Evolutionary conservation across 148 eudicot genomes (phyloP).

Genomic region (Gaultheria prostrata): DNA sequence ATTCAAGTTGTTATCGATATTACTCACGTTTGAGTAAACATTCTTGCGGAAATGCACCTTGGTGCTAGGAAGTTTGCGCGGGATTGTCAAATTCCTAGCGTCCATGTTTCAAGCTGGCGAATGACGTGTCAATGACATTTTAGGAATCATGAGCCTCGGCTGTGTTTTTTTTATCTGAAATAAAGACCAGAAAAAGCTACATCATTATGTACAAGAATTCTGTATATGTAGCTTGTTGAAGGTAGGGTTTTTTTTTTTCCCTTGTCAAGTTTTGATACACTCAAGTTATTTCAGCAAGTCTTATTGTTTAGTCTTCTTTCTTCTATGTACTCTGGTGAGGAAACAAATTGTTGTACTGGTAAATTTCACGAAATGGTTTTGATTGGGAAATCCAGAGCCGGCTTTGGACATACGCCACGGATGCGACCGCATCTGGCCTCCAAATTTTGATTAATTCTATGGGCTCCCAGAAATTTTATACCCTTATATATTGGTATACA

Average conservation of each 20-base stretch:
- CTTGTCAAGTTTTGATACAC: neutral
- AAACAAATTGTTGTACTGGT: neutral
- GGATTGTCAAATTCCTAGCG: neutral
- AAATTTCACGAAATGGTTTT: neutral
- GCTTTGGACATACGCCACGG: too few species aligned
- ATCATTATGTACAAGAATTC: neutral
- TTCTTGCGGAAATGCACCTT: neutral
- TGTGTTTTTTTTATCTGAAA: neutral
- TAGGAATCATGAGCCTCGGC: neutral
- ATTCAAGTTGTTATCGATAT: constrained; percentile 26
- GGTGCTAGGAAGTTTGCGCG: neutral
- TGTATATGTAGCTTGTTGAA: neutral
- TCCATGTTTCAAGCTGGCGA: neutral
- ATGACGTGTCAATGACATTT: neutral
- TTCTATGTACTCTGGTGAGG: neutral
- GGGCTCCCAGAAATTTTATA: too few species aligned
- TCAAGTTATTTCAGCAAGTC: neutral
- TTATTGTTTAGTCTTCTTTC: neutral
- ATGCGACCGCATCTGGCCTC: too few species aligned
- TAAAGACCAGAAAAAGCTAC: neutral
- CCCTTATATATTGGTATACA: too few species aligned
- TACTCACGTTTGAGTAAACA: constrained; percentile 15
- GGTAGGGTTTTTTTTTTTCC: too few species aligned
- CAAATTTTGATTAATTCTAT: too few species aligned
- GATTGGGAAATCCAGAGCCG: too few species aligned